Base-by-base conservation (phyloP, 73 alveolate species). In the Stentor roeselii region DNA sequence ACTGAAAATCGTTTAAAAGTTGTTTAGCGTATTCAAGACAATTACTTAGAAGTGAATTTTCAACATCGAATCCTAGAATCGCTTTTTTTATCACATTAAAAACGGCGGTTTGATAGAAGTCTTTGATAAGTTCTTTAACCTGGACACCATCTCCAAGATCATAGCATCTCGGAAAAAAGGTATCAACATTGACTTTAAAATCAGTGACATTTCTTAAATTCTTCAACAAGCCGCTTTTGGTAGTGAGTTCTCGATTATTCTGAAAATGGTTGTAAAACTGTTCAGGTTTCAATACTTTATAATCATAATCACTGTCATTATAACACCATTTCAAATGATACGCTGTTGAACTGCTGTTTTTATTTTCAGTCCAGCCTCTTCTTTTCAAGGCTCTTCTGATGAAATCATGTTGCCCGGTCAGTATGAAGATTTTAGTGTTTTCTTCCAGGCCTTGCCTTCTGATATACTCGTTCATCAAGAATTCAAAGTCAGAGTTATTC, bases 321-420 rank as follows among this genome's bases (percentile, higher is more conserved):
- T 67, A 87, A 36, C 75, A 85, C 93, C 95, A 90, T 75, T 87
- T 86, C 35, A 90, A 50, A 60, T 90, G 87, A 78, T 87, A 90
- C 39, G 89, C 74, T 1, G 75, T 59, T 21, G 93, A 87, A 35
- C 76, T 87, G 14, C 39, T 15, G 14, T 78, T 39, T n/a, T 86
- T 89, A 42, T 90, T 90, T 82, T 87, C 91, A 39, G 83, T 60
- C 89, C 92, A 90, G 3, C 89, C 92, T 83, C 85, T 60, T 35
- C 77, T 78, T 15, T 36, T 34, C 0, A 86, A 84, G 3, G 87
- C 91, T 40, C 90, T 78, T 59, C 89, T 74, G 0, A 90, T 39
- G 60, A 60, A 86, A 3, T 60, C 35, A 41, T 87, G 90, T 40
- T 85, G 82, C 30, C 89, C 78, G 59, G 67, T 90, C 3, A 90